These are phyloP conservation scores for Stephanocyclus meneghinianus DNA, from an alignment of 352 stramenopile genomes.

Conservation along the genomic window DNA sequence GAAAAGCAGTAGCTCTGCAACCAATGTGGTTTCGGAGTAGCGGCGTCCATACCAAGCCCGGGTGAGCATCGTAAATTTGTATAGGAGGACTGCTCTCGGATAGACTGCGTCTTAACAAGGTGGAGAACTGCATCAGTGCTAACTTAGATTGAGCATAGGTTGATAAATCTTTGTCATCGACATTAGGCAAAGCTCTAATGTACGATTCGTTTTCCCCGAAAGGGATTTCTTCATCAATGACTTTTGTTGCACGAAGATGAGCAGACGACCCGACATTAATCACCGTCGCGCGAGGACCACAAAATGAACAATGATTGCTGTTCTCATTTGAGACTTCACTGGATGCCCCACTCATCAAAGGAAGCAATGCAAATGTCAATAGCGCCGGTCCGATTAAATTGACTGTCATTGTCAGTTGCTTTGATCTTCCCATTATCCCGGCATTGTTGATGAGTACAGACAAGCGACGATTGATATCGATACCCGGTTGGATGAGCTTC, in stretches of 20 bases:
- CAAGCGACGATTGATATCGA: not conserved
- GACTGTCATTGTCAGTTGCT: conserved; percentile 50
- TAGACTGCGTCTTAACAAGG: conserved; percentile 35
- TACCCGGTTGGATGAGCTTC: not conserved
- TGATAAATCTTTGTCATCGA: conserved; percentile 42
- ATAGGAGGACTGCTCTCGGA: conserved; percentile 12
- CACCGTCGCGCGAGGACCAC: conserved; percentile 10
- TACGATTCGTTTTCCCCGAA: conserved; percentile 18
- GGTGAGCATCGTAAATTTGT: conserved; percentile 45
- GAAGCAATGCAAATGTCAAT: conserved; percentile 44
- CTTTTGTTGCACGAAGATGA: conserved; percentile 46
- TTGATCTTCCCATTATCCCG: conserved; percentile 52
- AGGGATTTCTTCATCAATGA: conserved; percentile 27
- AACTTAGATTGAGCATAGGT: conserved; percentile 49
- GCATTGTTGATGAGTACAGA: conserved; percentile 53
- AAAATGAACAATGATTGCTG: not conserved
- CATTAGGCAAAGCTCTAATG: conserved; percentile 29
- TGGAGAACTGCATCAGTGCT: conserved; percentile 53
- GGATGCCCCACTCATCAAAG: conserved; percentile 28
- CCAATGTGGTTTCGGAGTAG: conserved; percentile 50
- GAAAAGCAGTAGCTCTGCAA: conserved; percentile 20
- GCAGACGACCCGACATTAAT: conserved; percentile 56
- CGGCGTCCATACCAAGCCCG: conserved; percentile 54
- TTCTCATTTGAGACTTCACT: not conserved
- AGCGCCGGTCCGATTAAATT: conserved; percentile 48